A percentile compares a stretch with the other conserved stretches of the same genome.
Conservation (phyloP, 371 early-diverging fungal genomes). For the Dentiscutata heterogama region DNA sequence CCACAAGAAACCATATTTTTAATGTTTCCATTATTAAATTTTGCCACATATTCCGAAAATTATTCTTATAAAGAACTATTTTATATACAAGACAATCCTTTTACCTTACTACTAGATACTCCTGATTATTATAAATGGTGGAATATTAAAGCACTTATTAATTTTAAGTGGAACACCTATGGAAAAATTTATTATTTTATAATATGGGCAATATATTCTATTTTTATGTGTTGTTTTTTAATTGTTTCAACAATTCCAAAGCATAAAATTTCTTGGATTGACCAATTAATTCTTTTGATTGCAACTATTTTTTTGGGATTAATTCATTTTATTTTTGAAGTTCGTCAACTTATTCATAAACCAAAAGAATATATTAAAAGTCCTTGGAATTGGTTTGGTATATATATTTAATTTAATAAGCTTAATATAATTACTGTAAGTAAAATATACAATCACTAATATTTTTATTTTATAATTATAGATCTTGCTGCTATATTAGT, state of each 20-base stretch:
- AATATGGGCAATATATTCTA: neutral
- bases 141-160: slow-evolving; percentile 30
- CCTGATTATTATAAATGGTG: neutral
- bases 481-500: neutral
- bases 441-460: too few relatives aligned
- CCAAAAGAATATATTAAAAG: slow-evolving; percentile 2
- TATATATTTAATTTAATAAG: neutral
- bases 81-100: neutral
- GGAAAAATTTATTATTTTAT: slow-evolving; percentile 10
- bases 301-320: neutral
- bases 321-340: neutral
- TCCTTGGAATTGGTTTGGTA: slow-evolving; percentile 38
- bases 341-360: slow-evolving; percentile 9
- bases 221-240: neutral
- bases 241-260: neutral
- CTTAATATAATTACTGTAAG: too few relatives aligned
- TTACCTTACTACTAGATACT: neutral
- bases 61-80: neutral
- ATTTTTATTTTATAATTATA: neutral
- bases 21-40: neutral
- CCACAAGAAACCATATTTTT: too few relatives aligned
- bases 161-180: slow-evolving; percentile 35
- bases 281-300: neutral
- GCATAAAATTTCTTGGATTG: neutral
- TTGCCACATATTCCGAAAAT: neutral